Base-by-base conservation (phyloP, 2,329 filamentous ascomycete species). In the Thelonectria blattea region DNA sequence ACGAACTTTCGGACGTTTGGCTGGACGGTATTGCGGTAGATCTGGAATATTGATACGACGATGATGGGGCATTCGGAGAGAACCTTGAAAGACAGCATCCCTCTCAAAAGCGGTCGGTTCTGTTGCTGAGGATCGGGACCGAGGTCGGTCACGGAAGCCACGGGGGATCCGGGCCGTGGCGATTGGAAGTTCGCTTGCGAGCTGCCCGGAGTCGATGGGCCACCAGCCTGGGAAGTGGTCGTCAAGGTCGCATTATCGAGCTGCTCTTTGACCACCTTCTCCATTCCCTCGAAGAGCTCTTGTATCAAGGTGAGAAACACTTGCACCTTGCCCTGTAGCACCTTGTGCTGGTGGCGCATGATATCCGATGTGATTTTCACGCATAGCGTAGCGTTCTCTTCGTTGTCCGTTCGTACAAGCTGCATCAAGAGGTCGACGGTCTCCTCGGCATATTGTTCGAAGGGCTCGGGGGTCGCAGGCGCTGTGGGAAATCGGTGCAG, bases 41-140 rank as follows among this genome's bases (percentile, higher is more conserved):
- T 91, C 78, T 99, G 95, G 75, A 99, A 98, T 66, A 99, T 92
- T 4, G 94, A 98, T 1, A 99, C 95, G 3, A 99, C 95, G 42
- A 99, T 98, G 53, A 99, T 99, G 0, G 95, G 95, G 69, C 95
- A 99, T 75, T 99, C 95, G 1, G 94, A 93, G 5, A 99, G 85
- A 22, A 99, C 94, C 76, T 98, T 99, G 85, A 99, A 99, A 1
- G 95, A 99, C 74, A 97, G 92, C 92, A 97, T 97, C 30, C 95
- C 95, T 76, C 92, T 96, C 56, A 93, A 81, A 34, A 99, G 78
- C 50, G 92, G 90, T 60, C 93, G 88, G 56, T 79, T 92, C 69
- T 93, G 90, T 72, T 94, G 92, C 70, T 92, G 90, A n/a, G 83
- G 80, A 69, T 97, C 93, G 14, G 88, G 85, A 6, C 88, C 92